Conservation (phyloP, 768 basidiomycete species). For the Boletus vinaceobasis region DNA sequence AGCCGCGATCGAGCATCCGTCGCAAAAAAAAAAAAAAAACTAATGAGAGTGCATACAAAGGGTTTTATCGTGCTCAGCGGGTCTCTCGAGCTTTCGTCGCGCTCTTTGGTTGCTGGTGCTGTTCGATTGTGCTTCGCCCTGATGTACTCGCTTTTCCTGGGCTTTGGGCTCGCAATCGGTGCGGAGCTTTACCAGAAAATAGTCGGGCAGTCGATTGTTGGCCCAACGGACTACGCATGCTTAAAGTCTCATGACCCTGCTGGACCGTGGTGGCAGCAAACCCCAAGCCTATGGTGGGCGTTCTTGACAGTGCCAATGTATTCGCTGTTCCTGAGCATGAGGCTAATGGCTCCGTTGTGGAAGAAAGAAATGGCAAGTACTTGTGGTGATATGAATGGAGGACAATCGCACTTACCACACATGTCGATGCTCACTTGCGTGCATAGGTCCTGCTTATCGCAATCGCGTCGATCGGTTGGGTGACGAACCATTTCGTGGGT, state of each 20-base stretch:
- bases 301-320: slow-evolving; percentile 72
- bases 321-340: slow-evolving; percentile 62
- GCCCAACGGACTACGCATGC: slow-evolving; percentile 62
- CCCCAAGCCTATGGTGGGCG: slow-evolving; percentile 71
- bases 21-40: not conserved
- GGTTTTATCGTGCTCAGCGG: slow-evolving; percentile 72
- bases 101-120: slow-evolving; percentile 81
- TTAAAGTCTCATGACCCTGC: slow-evolving; percentile 47
- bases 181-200: slow-evolving; percentile 63
- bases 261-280: slow-evolving; percentile 72
- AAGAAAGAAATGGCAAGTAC: slow-evolving; percentile 52
- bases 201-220: slow-evolving; percentile 43
- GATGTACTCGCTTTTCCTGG: slow-evolving; percentile 73
- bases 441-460: slow-evolving; percentile 47
- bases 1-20: not conserved
- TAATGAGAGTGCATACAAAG: slow-evolving; percentile 18
- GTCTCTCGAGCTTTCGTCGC: slow-evolving; percentile 73
- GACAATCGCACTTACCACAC: not conserved
- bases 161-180: slow-evolving; percentile 82
- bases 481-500: slow-evolving; percentile 65
- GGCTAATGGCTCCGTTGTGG: slow-evolving; percentile 59
- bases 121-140: slow-evolving; percentile 79
- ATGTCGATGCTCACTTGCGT: not conserved
- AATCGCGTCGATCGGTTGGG: slow-evolving; percentile 72
- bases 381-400: not conserved